A percentile compares a stretch with the other conserved stretches of the same genome.
Conservation (phyloP, 345 rosid genomes). For the Linum usitatissimum region DNA sequence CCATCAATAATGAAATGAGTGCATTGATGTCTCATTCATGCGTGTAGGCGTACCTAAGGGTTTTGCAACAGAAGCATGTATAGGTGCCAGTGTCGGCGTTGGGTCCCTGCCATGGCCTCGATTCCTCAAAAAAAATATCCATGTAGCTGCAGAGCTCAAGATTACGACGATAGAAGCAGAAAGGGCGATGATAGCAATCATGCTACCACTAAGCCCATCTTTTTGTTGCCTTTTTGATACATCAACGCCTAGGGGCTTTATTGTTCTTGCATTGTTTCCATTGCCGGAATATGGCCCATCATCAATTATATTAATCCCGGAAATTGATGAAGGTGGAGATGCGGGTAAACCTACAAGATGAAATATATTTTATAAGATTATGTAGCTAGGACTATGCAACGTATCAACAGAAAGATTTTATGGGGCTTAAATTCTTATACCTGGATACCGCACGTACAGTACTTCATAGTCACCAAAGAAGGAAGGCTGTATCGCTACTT, state of each 20-base stretch:
- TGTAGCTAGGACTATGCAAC: background rate
- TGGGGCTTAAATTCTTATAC: constrained; percentile 15
- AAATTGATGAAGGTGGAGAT: constrained; percentile 67
- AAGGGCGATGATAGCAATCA: constrained; percentile 56
- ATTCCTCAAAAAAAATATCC: constrained; percentile 49
- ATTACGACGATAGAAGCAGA: constrained; percentile 49
- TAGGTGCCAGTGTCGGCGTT: constrained; percentile 31
- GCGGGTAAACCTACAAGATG: constrained; percentile 63
- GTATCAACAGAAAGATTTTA: background rate
- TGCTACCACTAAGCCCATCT: constrained; percentile 41
- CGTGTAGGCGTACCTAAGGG: constrained; percentile 45
- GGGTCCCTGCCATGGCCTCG: constrained; percentile 28
- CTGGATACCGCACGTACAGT: constrained; percentile 74
- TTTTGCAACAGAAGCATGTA: constrained; percentile 44
- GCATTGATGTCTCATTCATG: background rate
- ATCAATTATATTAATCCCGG: constrained; percentile 41
- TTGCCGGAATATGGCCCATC: constrained; percentile 54
- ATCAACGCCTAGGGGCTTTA: constrained; percentile 86
- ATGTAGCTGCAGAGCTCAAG: constrained; percentile 44
- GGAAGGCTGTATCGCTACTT: constrained; percentile 49
- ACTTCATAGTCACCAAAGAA: constrained; percentile 72
- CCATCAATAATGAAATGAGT: background rate
- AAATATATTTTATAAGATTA: constrained; percentile 8
- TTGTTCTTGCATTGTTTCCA: constrained; percentile 39
- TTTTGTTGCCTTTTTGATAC: constrained; percentile 44